Conservation (phyloP, 2,329 filamentous ascomycete species). For the Torrubiella hemipterigena region DNA sequence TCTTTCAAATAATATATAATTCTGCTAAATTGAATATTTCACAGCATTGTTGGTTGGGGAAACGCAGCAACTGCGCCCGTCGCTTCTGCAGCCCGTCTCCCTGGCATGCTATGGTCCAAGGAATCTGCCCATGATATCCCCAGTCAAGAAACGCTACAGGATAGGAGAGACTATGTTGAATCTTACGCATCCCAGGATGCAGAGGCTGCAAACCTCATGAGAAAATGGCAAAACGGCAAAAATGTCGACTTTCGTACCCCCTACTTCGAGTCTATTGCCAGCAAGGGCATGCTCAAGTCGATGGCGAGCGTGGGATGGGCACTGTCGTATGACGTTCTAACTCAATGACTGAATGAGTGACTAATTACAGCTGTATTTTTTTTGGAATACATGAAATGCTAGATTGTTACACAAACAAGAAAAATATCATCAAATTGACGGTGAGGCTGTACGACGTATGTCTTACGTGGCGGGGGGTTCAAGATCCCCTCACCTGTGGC, state of each 20-base stretch:
- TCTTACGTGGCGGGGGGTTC: no score
- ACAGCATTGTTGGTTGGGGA: constrained; percentile 3
- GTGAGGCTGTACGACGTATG: no score
- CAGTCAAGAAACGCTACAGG: constrained; percentile 1
- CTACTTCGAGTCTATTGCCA: constrained; percentile 2
- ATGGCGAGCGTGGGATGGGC: constrained; percentile 5
- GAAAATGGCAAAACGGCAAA: constrained; percentile 1
- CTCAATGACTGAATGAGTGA: no score
- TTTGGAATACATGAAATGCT: no score
- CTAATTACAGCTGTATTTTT: no score
- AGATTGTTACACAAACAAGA: no score
- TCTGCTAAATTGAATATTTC: no score
- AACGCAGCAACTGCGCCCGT: constrained; percentile 2
- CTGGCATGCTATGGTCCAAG: constrained; percentile 2
- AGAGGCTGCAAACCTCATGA: neutral
- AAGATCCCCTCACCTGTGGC: no score
- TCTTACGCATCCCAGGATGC: neutral
- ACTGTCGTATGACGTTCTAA: constrained; percentile 1
- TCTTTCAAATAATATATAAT: no score
- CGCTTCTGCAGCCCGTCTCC: constrained; percentile 1
- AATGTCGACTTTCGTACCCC: constrained; percentile 3
- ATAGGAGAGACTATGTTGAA: constrained; percentile 2
- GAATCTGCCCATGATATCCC: constrained; percentile 1
- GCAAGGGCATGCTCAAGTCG: constrained; percentile 3
- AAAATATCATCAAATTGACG: no score